Evolutionary conservation across 768 basidiomycete genomes (phyloP).

Genomic region (Lactifluus piperatus): DNA sequence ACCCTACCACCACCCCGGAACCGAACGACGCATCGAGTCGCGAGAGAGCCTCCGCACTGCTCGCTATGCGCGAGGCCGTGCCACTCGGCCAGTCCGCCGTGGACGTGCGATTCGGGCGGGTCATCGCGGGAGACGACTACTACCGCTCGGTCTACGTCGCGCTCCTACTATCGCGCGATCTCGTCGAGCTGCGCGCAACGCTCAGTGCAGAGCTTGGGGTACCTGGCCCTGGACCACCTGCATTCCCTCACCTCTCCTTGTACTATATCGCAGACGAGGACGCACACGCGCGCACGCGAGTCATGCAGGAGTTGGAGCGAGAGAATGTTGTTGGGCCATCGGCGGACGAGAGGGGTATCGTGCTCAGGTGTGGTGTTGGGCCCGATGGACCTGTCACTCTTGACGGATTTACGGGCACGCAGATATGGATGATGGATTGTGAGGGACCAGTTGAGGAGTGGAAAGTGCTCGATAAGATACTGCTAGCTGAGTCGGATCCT

Average conservation of each 20-base stretch:
- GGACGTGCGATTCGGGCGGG: conserved; percentile 39
- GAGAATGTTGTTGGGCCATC: conserved; percentile 28
- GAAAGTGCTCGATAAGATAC: conserved; percentile 38
- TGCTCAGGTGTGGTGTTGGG: conserved; percentile 27
- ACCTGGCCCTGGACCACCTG: conserved; percentile 37
- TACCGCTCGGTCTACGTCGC: conserved; percentile 63
- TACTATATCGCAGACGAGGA: conserved; percentile 68
- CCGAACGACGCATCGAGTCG: not conserved
- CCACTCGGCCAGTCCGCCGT: conserved; percentile 31
- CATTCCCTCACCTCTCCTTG: conserved; percentile 65
- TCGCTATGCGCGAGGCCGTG: conserved; percentile 34
- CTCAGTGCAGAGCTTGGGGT: conserved; percentile 34
- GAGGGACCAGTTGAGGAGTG: conserved; percentile 53
- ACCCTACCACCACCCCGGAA: not conserved
- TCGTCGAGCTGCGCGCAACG: conserved; percentile 41
- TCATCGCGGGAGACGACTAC: conserved; percentile 53
- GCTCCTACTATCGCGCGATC: conserved; percentile 36
- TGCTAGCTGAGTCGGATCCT: conserved; percentile 1
- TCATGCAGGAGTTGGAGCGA: conserved; percentile 35
- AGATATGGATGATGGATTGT: conserved; percentile 54
- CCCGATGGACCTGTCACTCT: conserved; percentile 19
- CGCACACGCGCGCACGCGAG: conserved; percentile 42
- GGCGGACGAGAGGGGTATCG: conserved; percentile 21
- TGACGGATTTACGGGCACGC: conserved; percentile 34
- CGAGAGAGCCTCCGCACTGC: conserved; percentile 4